A percentile compares a stretch with the other conserved stretches of the same genome.
These are phyloP conservation scores for Chlorella sp. DNA, from an alignment of 139 green algal genomes.

Conservation along the genomic window DNA sequence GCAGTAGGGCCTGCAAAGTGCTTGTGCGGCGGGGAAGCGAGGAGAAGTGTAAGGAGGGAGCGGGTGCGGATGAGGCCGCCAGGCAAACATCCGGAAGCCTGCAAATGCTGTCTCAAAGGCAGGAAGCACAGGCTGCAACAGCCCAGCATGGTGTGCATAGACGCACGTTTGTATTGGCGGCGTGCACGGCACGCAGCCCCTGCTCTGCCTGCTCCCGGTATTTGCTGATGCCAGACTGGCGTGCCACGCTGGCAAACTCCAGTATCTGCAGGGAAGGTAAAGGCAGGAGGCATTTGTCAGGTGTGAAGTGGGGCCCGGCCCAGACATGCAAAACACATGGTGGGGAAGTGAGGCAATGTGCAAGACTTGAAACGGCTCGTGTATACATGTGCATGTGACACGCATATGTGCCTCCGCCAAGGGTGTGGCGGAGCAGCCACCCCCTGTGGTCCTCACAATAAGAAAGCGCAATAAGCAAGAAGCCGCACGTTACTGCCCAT, in stretches of 20 bases:
- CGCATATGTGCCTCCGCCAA: too few species aligned
- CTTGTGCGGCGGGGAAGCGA: background rate
- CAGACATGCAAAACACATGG: background rate
- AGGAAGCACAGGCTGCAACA: too few species aligned
- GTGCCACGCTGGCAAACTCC: conserved; percentile 78
- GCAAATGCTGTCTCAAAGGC: background rate
- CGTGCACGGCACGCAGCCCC: conserved; percentile 29
- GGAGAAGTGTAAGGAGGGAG: background rate
- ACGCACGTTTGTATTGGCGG: conserved; percentile 18
- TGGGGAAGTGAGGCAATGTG: background rate
- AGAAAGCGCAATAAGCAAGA: background rate
- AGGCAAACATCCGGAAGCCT: background rate
- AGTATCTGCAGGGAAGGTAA: conserved; percentile 42
- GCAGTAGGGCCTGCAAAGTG: conserved; percentile 13
- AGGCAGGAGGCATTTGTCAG: background rate
- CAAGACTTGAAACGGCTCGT: too few species aligned
- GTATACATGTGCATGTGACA: too few species aligned
- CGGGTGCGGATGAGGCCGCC: background rate
- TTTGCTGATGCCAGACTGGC: conserved; percentile 56
- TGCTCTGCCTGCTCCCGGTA: conserved; percentile 54
- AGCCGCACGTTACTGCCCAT: conserved; percentile 52
- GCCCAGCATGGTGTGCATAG: too few species aligned
- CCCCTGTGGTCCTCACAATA: too few species aligned
- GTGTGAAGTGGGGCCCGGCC: background rate
- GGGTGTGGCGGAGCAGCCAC: too few species aligned